Conservation (phyloP, 2,329 filamentous ascomycete genomes). For the Chaetomiaceae sp. region DNA sequence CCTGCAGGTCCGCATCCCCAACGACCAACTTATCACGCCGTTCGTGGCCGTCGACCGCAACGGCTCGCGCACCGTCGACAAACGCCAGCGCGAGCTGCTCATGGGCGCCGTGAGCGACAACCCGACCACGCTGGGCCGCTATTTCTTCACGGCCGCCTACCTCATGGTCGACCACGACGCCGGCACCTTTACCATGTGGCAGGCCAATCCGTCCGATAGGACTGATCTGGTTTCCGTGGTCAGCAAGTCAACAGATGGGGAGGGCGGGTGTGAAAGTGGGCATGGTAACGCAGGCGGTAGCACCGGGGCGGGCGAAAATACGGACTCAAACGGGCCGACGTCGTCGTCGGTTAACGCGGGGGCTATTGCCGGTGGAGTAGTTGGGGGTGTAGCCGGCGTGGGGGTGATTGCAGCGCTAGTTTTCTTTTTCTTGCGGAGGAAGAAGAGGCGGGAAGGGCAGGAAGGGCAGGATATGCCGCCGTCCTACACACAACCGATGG, state of each 20-base stretch:
- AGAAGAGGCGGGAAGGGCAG: neutral
- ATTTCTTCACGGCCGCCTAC: slow-evolving; percentile 35
- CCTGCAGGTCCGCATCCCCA: slow-evolving; percentile 30
- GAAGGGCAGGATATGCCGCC: too few species aligned
- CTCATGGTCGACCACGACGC: slow-evolving; percentile 36
- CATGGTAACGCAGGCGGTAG: too few species aligned
- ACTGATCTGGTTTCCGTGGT: neutral
- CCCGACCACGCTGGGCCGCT: slow-evolving; percentile 30
- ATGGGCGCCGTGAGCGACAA: neutral
- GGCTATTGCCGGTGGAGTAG: neutral
- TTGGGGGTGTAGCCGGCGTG: neutral
- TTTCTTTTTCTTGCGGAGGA: neutral
- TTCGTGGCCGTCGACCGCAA: slow-evolving; percentile 27
- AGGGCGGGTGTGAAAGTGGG: neutral
- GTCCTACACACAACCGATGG: too few species aligned
- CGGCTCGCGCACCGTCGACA: slow-evolving; percentile 25
- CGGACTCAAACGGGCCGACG: too few species aligned
- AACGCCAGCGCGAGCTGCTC: neutral
- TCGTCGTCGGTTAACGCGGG: neutral
- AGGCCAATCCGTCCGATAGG: slow-evolving; percentile 30
- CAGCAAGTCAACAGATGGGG: too few species aligned
- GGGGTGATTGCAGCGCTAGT: neutral
- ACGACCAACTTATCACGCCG: slow-evolving; percentile 31
- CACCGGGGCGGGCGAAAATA: too few species aligned
- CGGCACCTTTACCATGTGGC: slow-evolving; percentile 34